Evolutionary conservation across 148 eudicot species (phyloP).

Genomic region (Polygonum maritimum): DNA sequence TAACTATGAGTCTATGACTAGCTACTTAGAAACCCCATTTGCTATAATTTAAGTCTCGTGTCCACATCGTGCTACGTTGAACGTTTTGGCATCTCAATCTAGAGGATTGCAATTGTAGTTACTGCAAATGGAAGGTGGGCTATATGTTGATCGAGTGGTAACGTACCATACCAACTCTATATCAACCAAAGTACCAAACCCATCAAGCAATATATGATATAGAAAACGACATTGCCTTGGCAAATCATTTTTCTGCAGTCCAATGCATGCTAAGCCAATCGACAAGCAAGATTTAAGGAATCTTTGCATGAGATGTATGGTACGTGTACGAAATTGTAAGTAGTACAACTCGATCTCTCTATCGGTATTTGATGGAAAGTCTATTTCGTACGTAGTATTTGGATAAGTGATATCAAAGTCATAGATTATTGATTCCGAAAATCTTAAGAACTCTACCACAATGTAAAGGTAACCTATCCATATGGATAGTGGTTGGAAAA

Average conservation of each 20-base stretch:
- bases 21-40: too few relatives aligned
- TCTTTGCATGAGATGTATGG: background rate
- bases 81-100: too few relatives aligned
- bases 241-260: background rate
- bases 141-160: too few relatives aligned
- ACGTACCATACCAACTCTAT: background rate
- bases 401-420: background rate
- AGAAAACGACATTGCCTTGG: background rate
- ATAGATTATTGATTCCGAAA: background rate
- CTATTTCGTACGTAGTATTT: background rate
- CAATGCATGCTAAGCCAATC: background rate
- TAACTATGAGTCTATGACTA: too few relatives aligned
- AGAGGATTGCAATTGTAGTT: too few relatives aligned
- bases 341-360: background rate
- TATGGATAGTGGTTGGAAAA: background rate
- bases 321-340: background rate
- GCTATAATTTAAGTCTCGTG: too few relatives aligned
- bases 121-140: too few relatives aligned
- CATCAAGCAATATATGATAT: background rate
- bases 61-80: too few relatives aligned
- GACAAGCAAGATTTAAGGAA: background rate
- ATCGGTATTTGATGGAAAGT: background rate
- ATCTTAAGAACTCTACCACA: background rate
- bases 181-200: background rate
- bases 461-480: background rate